phyloP scores from a whole-genome alignment of 768 basidiomycete species.

The Suillus occidentalis region DNA sequence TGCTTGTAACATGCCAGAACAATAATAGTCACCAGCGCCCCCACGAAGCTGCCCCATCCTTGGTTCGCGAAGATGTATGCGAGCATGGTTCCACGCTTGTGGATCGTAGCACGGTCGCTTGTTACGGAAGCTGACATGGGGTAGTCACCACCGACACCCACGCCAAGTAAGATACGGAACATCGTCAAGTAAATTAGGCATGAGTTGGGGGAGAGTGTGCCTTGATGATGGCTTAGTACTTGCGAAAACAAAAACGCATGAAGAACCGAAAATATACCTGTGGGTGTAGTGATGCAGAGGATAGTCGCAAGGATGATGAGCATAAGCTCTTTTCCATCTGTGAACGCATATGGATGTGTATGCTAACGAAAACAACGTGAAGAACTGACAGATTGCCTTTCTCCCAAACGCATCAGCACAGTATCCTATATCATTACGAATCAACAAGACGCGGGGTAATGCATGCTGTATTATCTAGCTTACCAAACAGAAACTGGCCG shows the following conservation, averaged over 20 bases:
- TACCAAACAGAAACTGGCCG: constrained; percentile 65
- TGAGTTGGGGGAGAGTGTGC: constrained; percentile 48
- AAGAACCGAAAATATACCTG: constrained; percentile 33
- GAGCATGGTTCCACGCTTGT: constrained; percentile 72
- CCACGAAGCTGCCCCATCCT: constrained; percentile 74
- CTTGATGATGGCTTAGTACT: constrained; percentile 19
- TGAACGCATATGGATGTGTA: constrained; percentile 7
- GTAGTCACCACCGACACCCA: constrained; percentile 81
- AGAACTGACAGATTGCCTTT: constrained; percentile 57
- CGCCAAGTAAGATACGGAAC: constrained; percentile 71
- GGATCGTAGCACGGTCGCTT: constrained; percentile 62
- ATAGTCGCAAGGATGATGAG: constrained; percentile 80
- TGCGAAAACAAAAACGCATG: neutral
- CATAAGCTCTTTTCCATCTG: constrained; percentile 79
- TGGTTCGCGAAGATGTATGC: constrained; percentile 76
- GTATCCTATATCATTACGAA: constrained; percentile 42
- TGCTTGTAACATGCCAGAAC: constrained; percentile 63
- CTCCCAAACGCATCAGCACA: constrained; percentile 67
- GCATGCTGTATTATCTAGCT: neutral
- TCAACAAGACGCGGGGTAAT: neutral
- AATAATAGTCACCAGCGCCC: constrained; percentile 60
- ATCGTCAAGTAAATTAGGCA: constrained; percentile 62
- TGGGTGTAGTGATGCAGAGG: constrained; percentile 63
- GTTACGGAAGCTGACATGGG: constrained; percentile 74
- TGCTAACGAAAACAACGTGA: neutral